phyloP scores from a whole-genome alignment of 2,329 filamentous ascomycete genomes.

The Pseudogymnoascus sp. region DNA sequence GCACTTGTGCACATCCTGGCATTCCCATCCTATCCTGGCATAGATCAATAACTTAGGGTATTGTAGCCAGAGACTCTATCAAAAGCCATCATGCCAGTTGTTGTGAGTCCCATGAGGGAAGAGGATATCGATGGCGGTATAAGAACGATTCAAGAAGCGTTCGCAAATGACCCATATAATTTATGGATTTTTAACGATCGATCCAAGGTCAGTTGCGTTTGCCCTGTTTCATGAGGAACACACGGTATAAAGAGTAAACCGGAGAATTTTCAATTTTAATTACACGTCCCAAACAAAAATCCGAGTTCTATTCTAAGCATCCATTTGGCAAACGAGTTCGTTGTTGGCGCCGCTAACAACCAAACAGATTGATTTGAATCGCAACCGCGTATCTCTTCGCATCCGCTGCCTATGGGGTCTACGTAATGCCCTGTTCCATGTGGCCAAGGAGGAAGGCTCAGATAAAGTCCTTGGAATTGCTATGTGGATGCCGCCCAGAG shows the following conservation, averaged over 20 bases:
- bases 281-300: not conserved
- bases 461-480: slow-evolving; percentile 56
- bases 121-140: slow-evolving; percentile 55
- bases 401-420: slow-evolving; percentile 64
- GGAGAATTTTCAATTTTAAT: not conserved
- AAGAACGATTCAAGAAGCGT: slow-evolving; percentile 56
- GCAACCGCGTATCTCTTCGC: slow-evolving; percentile 54
- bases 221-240: not conserved
- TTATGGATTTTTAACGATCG: slow-evolving; percentile 54
- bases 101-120: slow-evolving; percentile 46
- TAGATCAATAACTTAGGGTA: not conserved
- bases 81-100: slow-evolving; percentile 38
- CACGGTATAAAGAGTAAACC: not conserved
- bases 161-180: slow-evolving; percentile 58
- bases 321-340: not conserved
- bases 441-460: slow-evolving; percentile 50
- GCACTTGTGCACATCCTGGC: not conserved
- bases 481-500: slow-evolving; percentile 59
- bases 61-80: not conserved
- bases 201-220: slow-evolving; percentile 37
- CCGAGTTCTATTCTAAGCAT: not conserved
- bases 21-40: not conserved
- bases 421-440: slow-evolving; percentile 58
- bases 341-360: not conserved
- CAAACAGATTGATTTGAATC: slow-evolving; percentile 45